phyloP scores from a whole-genome alignment of 2,329 filamentous ascomycete genomes.

The Lecanosticta acicola region DNA sequence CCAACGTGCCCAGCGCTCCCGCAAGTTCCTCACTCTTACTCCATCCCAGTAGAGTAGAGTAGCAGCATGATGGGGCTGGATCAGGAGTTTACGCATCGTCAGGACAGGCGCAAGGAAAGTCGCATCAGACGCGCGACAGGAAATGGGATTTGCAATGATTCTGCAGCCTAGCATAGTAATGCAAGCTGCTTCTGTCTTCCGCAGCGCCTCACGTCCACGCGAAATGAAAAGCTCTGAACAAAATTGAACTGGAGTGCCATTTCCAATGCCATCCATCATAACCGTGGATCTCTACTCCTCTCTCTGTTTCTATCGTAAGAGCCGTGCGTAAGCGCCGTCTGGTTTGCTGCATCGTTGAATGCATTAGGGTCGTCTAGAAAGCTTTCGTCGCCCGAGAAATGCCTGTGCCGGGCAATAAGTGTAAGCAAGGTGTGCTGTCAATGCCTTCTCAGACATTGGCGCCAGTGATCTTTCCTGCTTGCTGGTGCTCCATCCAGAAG shows the following conservation, averaged over 20 bases:
- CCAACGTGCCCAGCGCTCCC: slow-evolving; percentile 72
- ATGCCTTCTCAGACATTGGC: slow-evolving; percentile 8
- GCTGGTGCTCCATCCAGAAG: slow-evolving; percentile 29
- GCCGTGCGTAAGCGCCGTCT: slow-evolving; percentile 10
- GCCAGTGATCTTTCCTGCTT: slow-evolving; percentile 11
- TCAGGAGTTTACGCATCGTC: slow-evolving; percentile 11
- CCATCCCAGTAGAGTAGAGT: slow-evolving; percentile 22
- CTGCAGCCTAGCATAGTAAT: slow-evolving; percentile 7
- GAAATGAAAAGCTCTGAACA: slow-evolving; percentile 13
- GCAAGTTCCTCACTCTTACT: slow-evolving; percentile 52
- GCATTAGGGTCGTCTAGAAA: slow-evolving; percentile 42
- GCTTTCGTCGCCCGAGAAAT: slow-evolving; percentile 54
- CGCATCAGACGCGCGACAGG: slow-evolving; percentile 7
- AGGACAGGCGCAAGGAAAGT: slow-evolving; percentile 9
- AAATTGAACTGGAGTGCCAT: not conserved
- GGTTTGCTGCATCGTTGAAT: slow-evolving; percentile 33
- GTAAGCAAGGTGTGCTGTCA: slow-evolving; percentile 14
- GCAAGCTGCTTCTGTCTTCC: slow-evolving; percentile 14
- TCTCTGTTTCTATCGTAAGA: slow-evolving; percentile 6
- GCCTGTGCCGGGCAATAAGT: slow-evolving; percentile 32
- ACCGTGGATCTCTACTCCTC: slow-evolving; percentile 15
- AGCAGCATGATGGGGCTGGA: slow-evolving; percentile 5
- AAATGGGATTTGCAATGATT: slow-evolving; percentile 7
- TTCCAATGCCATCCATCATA: slow-evolving; percentile 11
- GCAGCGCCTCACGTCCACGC: slow-evolving; percentile 8